phyloP scores from a whole-genome alignment of 2,329 filamentous ascomycete species.

The Ceratocystis variospora region DNA sequence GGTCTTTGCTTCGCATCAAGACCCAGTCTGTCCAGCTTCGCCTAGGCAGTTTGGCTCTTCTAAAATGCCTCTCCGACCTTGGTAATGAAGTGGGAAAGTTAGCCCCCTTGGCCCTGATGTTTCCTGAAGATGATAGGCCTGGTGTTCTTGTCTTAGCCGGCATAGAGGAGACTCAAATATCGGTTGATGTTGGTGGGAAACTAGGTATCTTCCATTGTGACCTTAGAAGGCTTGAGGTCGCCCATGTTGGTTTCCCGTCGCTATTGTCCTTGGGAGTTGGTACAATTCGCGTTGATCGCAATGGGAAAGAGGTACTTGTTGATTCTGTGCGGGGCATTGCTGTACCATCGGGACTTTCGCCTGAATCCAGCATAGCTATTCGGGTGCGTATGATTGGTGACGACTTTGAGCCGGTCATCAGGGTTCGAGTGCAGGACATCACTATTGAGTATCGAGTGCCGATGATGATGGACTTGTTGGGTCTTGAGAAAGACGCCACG shows the following conservation, averaged over 20 bases:
- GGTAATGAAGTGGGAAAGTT: slow-evolving; percentile 68
- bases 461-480: slow-evolving; percentile 66
- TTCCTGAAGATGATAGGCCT: slow-evolving; percentile 88
- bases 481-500: slow-evolving; percentile 51
- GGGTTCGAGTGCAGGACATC: slow-evolving; percentile 72
- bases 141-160: slow-evolving; percentile 64
- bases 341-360: slow-evolving; percentile 22
- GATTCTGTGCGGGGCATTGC: slow-evolving; percentile 32
- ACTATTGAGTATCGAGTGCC: slow-evolving; percentile 81
- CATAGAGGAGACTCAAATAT: slow-evolving; percentile 48
- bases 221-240: slow-evolving; percentile 52
- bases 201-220: slow-evolving; percentile 51
- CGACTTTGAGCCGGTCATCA: slow-evolving; percentile 82
- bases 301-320: slow-evolving; percentile 57
- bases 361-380: slow-evolving; percentile 41
- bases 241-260: slow-evolving; percentile 73
- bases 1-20: slow-evolving; percentile 60
- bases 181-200: slow-evolving; percentile 50
- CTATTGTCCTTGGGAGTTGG: slow-evolving; percentile 66
- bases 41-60: slow-evolving; percentile 48
- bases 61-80: slow-evolving; percentile 55
- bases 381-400: slow-evolving; percentile 87
- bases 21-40: slow-evolving; percentile 50
- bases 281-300: slow-evolving; percentile 47
- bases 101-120: slow-evolving; percentile 79